phyloP scores from a whole-genome alignment of 495 filamentous ascomycete species.

The Letharia lupina region DNA sequence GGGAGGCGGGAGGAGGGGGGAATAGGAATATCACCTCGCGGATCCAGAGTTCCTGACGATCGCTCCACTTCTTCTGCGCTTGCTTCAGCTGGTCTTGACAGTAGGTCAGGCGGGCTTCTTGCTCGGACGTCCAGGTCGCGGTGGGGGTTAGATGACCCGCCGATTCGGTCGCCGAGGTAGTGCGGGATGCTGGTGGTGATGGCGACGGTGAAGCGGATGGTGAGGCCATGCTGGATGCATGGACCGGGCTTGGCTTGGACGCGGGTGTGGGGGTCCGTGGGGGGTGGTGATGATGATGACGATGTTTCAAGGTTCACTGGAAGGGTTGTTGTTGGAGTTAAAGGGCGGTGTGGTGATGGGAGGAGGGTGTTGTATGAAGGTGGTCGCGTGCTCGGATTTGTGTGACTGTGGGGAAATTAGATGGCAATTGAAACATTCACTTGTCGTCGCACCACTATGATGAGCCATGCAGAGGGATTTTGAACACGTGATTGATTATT shows the following conservation, averaged over 20 bases:
- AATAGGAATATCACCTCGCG: slow-evolving; percentile 19
- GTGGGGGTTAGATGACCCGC: slow-evolving; percentile 1
- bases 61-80: slow-evolving; percentile 22
- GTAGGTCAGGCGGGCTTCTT: slow-evolving; percentile 17
- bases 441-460: background rate
- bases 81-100: slow-evolving; percentile 17
- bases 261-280: background rate
- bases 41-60: slow-evolving; percentile 24
- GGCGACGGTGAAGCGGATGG: background rate
- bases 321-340: background rate
- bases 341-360: background rate
- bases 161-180: background rate
- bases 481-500: background rate
- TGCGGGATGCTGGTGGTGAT: background rate
- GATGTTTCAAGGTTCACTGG: background rate
- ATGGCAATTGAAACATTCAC: background rate
- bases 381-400: slow-evolving; percentile 9
- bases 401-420: background rate
- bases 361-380: background rate
- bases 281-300: background rate
- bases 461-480: background rate
- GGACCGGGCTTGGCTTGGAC: background rate
- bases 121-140: slow-evolving; percentile 14
- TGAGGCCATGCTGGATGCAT: slow-evolving; percentile 17
- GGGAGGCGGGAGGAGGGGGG: too few species aligned